phyloP scores from a whole-genome alignment of 805 yeast genomes.

The Ogataea nonfermentans region DNA sequence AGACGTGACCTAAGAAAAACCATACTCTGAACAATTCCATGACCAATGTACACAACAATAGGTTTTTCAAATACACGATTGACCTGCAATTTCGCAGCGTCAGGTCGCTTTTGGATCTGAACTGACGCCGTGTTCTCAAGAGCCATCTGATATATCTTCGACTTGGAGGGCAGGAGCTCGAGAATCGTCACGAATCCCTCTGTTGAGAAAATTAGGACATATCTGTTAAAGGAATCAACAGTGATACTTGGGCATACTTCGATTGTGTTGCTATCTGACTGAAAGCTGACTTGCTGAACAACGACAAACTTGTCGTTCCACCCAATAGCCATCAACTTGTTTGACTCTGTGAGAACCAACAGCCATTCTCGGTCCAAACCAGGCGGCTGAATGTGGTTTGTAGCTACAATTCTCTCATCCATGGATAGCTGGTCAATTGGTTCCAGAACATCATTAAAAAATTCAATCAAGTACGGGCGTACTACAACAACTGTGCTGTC shows the following conservation, averaged over 20 bases:
- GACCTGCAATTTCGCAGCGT: conserved; percentile 9
- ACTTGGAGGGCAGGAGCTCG: conserved; percentile 23
- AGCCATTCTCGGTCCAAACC: conserved; percentile 24
- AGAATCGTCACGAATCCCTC: conserved; percentile 22
- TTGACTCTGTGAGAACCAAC: conserved; percentile 23
- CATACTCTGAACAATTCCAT: conserved; percentile 14
- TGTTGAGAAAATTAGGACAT: conserved; percentile 20
- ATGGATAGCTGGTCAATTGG: neutral
- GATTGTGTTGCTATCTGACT: conserved; percentile 6
- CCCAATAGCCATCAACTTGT: conserved; percentile 21
- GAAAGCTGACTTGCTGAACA: conserved; percentile 19
- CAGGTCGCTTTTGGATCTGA: conserved; percentile 16
- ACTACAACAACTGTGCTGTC: conserved; percentile 8
- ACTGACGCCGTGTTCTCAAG: conserved; percentile 14
- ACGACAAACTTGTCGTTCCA: conserved; percentile 15
- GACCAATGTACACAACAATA: conserved; percentile 13
- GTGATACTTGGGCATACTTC: conserved; percentile 20
- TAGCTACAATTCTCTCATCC: conserved; percentile 19
- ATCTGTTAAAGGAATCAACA: conserved; percentile 23
- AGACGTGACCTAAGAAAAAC: conserved; percentile 11
- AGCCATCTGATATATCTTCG: conserved; percentile 19
- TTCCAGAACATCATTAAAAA: conserved; percentile 1
- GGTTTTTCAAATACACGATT: conserved; percentile 23
- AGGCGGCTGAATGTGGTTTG: conserved; percentile 20
- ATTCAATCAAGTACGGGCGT: conserved; percentile 7